phyloP scores from a whole-genome alignment of 2,329 filamentous ascomycete genomes.

The Pezicula rhizophila region DNA sequence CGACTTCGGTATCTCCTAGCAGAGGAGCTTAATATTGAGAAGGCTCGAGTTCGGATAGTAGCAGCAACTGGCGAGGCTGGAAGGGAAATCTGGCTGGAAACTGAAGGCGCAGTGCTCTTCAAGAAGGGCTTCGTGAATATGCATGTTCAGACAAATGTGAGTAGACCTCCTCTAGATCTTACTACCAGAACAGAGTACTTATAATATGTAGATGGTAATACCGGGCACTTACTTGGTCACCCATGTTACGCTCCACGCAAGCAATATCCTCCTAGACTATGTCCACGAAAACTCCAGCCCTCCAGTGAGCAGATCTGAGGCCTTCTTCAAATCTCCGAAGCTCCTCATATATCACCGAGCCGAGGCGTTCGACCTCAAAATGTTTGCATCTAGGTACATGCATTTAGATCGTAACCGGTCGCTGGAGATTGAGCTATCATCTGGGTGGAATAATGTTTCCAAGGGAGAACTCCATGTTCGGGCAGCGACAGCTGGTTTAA shows the following conservation, averaged over 20 bases:
- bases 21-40: slow-evolving; percentile 62
- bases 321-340: slow-evolving; percentile 52
- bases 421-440: slow-evolving; percentile 66
- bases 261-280: slow-evolving; percentile 59
- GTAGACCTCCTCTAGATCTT: slow-evolving; percentile 11
- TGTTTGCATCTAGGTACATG: slow-evolving; percentile 63
- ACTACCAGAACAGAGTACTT: slow-evolving; percentile 15
- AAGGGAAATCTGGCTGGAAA: slow-evolving; percentile 63
- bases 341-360: slow-evolving; percentile 69
- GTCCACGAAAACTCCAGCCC: slow-evolving; percentile 45
- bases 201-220: slow-evolving; percentile 47
- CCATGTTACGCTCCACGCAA: slow-evolving; percentile 58
- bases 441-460: slow-evolving; percentile 67
- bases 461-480: slow-evolving; percentile 56
- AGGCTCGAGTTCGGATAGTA: slow-evolving; percentile 57
- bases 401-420: slow-evolving; percentile 75
- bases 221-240: slow-evolving; percentile 73
- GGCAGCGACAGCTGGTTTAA: slow-evolving; percentile 59
- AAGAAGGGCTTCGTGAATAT: slow-evolving; percentile 40
- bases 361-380: slow-evolving; percentile 60
- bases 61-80: slow-evolving; percentile 47
- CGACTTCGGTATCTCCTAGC: slow-evolving; percentile 66
- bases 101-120: slow-evolving; percentile 32
- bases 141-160: slow-evolving; percentile 38
- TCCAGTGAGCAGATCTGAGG: slow-evolving; percentile 9